A percentile compares a stretch with the other conserved stretches of the same genome.
Conservation (phyloP, 1,284 basidiomycete species). For the Ganoderma resinaceum region DNA sequence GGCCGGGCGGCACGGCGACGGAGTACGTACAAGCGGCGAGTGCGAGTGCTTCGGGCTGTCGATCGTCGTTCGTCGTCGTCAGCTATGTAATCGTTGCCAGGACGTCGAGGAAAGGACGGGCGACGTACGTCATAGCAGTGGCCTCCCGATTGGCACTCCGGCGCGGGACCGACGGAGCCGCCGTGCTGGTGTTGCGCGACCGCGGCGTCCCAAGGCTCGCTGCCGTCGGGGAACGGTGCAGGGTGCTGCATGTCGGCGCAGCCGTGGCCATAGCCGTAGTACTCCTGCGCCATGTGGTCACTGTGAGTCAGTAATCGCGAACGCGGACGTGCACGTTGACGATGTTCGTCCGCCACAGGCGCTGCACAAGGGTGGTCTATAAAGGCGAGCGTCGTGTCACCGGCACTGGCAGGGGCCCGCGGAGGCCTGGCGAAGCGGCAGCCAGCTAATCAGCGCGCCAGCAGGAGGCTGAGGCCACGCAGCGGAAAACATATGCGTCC, state of each 20-base stretch:
- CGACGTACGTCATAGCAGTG: conserved; percentile 1
- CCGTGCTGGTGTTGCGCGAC: not conserved
- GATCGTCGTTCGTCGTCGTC: not conserved
- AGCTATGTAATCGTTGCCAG: not conserved
- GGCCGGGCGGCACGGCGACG: no score
- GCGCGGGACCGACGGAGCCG: not conserved
- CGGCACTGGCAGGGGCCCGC: not conserved
- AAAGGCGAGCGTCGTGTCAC: not conserved
- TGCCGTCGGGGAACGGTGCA: not conserved
- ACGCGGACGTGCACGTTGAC: not conserved
- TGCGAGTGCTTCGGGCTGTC: not conserved
- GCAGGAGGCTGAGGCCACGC: not conserved
- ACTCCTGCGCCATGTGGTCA: not conserved
- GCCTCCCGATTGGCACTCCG: not conserved
- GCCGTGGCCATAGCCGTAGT: no score
- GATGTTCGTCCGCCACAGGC: not conserved
- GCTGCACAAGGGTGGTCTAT: not conserved
- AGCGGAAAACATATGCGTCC: not conserved
- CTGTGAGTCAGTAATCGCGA: not conserved
- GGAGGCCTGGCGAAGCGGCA: not conserved
- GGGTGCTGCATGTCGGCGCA: not conserved
- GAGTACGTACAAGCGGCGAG: no score
- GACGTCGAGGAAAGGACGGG: not conserved
- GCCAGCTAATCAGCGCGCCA: not conserved
- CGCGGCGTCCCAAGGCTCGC: not conserved